phyloP scores from a whole-genome alignment of 2,329 filamentous ascomycete genomes.

The Hymenotorrendiella dingleyae region DNA sequence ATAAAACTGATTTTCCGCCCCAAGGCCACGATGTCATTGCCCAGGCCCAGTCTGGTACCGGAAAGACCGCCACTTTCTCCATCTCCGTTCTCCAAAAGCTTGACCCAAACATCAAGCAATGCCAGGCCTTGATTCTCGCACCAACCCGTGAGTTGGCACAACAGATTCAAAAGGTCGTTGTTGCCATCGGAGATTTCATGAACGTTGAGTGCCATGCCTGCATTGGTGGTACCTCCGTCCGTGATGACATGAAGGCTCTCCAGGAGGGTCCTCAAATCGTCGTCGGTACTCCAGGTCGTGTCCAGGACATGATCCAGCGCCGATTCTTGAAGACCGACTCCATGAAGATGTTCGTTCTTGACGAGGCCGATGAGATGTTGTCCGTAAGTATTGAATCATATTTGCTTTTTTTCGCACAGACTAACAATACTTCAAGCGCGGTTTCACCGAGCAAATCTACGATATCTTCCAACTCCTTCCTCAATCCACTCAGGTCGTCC shows the following conservation, averaged over 20 bases:
- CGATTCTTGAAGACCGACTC: slow-evolving; percentile 92
- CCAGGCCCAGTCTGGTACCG: slow-evolving; percentile 40
- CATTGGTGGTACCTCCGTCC: slow-evolving; percentile 96
- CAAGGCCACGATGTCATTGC: slow-evolving; percentile 96
- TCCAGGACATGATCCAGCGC: slow-evolving; percentile 99
- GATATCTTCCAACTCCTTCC: slow-evolving; percentile 99
- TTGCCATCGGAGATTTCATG: slow-evolving; percentile 99
- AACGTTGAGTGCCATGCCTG: slow-evolving; percentile 98
- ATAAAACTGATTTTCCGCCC: slow-evolving; percentile 9
- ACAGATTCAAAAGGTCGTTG: slow-evolving; percentile 99
- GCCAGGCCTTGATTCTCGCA: slow-evolving; percentile 96
- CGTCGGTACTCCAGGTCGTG: slow-evolving; percentile 95
- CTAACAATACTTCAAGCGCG: slow-evolving; percentile 56
- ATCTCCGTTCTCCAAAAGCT: slow-evolving; percentile 99
- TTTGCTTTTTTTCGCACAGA: neutral
- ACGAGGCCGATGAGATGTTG: slow-evolving; percentile 99
- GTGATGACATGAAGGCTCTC: slow-evolving; percentile 98
- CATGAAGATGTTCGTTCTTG: slow-evolving; percentile 99
- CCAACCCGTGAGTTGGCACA: slow-evolving; percentile 97
- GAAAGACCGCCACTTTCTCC: slow-evolving; percentile 75
- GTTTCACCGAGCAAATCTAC: slow-evolving; percentile 99
- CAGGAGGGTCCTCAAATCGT: slow-evolving; percentile 95
- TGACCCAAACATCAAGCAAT: slow-evolving; percentile 88
- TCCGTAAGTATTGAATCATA: slow-evolving; percentile 50
- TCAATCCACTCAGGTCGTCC: slow-evolving; percentile 96